Evolutionary conservation across 495 filamentous ascomycete species (phyloP).

Genomic region (Glonium stellatum): DNA sequence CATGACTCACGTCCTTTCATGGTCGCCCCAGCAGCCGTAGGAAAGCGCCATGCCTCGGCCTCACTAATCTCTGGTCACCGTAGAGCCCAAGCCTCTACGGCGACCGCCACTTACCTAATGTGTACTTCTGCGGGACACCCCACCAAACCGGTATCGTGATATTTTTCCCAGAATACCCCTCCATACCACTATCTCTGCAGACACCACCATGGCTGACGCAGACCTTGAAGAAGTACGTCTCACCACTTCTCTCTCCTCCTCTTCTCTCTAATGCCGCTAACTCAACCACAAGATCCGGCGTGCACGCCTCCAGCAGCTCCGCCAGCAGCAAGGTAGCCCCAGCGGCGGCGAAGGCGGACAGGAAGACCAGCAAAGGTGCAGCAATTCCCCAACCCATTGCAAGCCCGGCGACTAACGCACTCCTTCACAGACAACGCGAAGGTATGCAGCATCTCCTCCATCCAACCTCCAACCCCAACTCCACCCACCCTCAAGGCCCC

Average conservation of each 20-base stretch:
- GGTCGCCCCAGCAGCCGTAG: too few relatives aligned
- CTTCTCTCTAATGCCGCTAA: conserved; percentile 5
- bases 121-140: too few relatives aligned
- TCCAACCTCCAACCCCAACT: background rate
- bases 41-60: too few relatives aligned
- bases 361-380: conserved; percentile 60
- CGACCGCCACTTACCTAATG: too few relatives aligned
- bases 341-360: conserved; percentile 44
- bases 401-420: conserved; percentile 9
- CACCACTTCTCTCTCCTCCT: background rate
- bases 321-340: conserved; percentile 49
- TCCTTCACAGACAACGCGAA: conserved; percentile 55
- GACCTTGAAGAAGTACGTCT: conserved; percentile 25
- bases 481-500: conserved; percentile 8
- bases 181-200: background rate
- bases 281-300: conserved; percentile 60
- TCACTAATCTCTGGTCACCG: too few relatives aligned
- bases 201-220: conserved; percentile 23
- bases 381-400: background rate
- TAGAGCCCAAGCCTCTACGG: too few relatives aligned
- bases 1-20: too few relatives aligned
- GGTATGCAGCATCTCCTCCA: conserved; percentile 36
- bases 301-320: conserved; percentile 86
- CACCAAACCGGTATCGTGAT: too few relatives aligned
- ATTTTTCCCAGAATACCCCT: background rate